Conservation (phyloP, 257 asterid genomes). For the Solanum rostratum region DNA sequence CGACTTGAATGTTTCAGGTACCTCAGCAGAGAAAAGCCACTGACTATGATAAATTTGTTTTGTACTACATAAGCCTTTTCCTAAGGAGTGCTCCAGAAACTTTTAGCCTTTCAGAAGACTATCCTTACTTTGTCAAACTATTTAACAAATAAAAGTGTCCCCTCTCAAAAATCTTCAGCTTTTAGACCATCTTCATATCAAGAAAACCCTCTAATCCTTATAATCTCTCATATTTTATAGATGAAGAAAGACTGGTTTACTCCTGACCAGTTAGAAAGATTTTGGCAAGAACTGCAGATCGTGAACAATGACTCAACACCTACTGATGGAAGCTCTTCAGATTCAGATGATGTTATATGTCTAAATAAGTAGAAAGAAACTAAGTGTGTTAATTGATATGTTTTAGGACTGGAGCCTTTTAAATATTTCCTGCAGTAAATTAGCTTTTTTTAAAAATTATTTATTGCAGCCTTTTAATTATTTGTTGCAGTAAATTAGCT, state of each 20-base stretch:
- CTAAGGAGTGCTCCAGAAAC: no score
- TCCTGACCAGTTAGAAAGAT: conserved; percentile 28
- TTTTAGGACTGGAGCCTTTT: no score
- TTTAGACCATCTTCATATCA: neutral
- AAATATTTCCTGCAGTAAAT: no score
- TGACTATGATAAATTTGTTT: no score
- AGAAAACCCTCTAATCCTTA: neutral
- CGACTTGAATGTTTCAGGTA: conserved; percentile 21
- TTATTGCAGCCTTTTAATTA: no score
- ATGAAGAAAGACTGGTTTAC: conserved; percentile 54
- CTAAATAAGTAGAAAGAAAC: neutral
- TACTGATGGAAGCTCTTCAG: neutral
- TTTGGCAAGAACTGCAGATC: conserved; percentile 21
- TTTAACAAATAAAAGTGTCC: neutral
- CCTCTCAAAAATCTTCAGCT: neutral
- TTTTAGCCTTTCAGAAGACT: conserved; percentile 35
- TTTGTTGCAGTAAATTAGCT: no score
- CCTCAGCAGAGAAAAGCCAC: no score
- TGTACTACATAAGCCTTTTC: no score
- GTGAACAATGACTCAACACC: neutral
- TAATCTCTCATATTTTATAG: conserved; percentile 12
- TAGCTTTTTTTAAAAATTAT: no score
- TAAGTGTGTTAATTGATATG: neutral
- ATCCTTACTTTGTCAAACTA: conserved; percentile 21
- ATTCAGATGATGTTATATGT: neutral